A percentile compares a stretch with the other conserved stretches of the same genome.
Evolutionary conservation across 2,329 filamentous ascomycete genomes (phyloP).

Genomic region (Colletotrichum cordylinicola): DNA sequence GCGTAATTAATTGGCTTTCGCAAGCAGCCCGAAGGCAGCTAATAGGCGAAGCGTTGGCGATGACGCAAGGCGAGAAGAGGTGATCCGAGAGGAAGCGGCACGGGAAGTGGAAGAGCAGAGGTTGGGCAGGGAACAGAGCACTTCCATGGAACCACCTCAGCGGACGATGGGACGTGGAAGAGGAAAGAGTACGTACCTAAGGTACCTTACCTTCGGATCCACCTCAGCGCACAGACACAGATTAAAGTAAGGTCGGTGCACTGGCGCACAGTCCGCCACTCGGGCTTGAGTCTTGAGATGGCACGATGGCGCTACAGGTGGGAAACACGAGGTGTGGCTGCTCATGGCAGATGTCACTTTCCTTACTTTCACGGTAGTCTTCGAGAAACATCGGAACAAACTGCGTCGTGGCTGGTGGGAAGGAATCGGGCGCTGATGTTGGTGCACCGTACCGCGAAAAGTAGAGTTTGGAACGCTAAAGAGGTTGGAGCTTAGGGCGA

Average conservation of each 20-base stretch:
- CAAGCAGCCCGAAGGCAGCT: background rate
- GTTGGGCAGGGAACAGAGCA: background rate
- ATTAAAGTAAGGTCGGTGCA: background rate
- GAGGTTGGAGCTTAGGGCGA: background rate
- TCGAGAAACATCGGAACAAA: background rate
- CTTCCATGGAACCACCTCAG: background rate
- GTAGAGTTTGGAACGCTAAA: background rate
- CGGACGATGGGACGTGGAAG: background rate
- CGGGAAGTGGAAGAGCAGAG: background rate
- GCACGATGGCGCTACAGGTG: background rate
- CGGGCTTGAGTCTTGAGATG: background rate
- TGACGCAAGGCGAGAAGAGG: background rate
- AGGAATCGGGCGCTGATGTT: background rate
- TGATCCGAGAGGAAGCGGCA: background rate
- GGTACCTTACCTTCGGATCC: background rate
- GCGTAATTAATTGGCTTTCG: background rate
- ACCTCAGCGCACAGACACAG: background rate
- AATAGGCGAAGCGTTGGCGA: background rate
- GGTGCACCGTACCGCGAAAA: background rate
- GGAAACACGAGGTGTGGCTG: slow-evolving; percentile 1
- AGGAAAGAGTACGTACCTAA: background rate
- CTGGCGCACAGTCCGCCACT: background rate
- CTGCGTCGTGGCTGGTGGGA: background rate
- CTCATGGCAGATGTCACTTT: background rate
- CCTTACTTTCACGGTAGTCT: background rate